Conservation (phyloP, 2,329 filamentous ascomycete genomes). For the Pseudogymnoascus pannorum region DNA sequence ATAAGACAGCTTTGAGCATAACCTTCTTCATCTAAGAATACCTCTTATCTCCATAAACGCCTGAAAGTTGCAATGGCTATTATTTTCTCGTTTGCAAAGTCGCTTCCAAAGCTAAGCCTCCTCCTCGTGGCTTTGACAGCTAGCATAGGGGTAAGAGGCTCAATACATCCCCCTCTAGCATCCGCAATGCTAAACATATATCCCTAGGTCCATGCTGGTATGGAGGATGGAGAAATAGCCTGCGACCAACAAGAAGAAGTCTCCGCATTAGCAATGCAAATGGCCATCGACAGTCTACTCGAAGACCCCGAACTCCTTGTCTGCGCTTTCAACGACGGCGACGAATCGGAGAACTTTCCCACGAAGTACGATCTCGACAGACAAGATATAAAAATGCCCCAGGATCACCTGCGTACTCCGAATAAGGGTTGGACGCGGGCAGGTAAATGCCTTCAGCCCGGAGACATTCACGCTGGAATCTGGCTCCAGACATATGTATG, state of each 20-base stretch:
- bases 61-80: neutral
- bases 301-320: neutral
- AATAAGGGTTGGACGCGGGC: neutral
- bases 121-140: neutral
- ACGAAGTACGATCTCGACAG: neutral
- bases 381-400: neutral
- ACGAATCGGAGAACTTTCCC: neutral
- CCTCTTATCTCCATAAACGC: neutral
- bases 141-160: neutral
- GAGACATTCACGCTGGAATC: neutral
- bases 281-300: neutral
- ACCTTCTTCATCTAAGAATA: neutral
- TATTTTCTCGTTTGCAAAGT: neutral
- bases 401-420: neutral
- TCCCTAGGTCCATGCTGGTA: neutral
- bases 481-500: neutral
- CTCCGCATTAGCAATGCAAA: neutral
- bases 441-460: neutral
- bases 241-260: neutral
- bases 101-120: neutral
- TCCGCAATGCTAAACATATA: neutral
- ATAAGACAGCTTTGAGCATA: neutral
- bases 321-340: neutral
- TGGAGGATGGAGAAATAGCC: neutral
- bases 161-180: neutral